Evolutionary conservation across 176 grass and related monocot genomes (phyloP), one percentile per base, ranked within the genome.

Genomic region (Eragrostis curvula): DNA sequence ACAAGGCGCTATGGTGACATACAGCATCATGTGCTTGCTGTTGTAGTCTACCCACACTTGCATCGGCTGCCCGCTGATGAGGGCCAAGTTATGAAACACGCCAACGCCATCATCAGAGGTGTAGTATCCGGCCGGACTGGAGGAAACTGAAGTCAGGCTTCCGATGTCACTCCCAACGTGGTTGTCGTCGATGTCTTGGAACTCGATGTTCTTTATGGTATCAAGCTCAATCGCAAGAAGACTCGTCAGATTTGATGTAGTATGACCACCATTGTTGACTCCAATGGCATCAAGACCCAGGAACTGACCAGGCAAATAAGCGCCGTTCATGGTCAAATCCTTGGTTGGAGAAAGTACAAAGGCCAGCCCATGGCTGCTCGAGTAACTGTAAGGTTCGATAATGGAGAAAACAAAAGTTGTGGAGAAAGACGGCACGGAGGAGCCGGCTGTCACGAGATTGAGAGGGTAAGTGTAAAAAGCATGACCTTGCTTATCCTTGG

Each of bases 41-140:
- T 75, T 17, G 39, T 86, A 90, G 66, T 89, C 82, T 6, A 87
- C 66, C 85, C 85, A 91, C n/a, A 74, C 75, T 36, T 84, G 89
- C 75, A 87, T 86, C 0, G 75, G 24, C 0, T 84, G 0, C 0
- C 14, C 24, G 51, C 70, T 83, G 50, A 9, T 15, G 2, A 87
- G 81, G 2, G 0, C 29, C 40, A 87, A 51, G 0, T 0, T 0
- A 9, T 7, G 5, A 12, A 72, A 81, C 1, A 0, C 10, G 4
- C 48, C 85, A n/a, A n/a, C n/a, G n/a, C 32, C 32, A 36, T 36
- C 32, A 5, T 56, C 20, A 30, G 30, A 8, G 9, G 17, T 36
- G 12, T 70, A 85, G 55, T 87, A 90, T 15, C 70, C 73, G 2
- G 66, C 73, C n/a, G 84, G 2, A 9, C 7, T 21, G 1, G 88